Evolutionary conservation across 306 rosid genomes (phyloP), one percentile per base, ranked within the genome.

Genomic region (Ormosia semicastrata): DNA sequence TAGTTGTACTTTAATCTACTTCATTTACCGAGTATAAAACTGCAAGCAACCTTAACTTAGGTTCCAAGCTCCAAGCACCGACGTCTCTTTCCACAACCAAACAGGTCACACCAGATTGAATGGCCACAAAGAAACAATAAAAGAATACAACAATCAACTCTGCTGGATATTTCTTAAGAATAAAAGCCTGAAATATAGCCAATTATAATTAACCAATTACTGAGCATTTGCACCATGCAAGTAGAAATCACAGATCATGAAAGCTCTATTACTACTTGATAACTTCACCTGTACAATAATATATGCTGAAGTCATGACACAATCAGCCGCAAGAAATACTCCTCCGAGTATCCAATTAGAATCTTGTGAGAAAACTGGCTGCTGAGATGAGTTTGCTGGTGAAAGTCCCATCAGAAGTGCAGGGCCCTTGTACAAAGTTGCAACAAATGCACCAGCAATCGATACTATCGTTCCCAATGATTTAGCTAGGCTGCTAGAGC

Each of bases 391-490:
- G 75, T 68, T 53, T 70, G 78, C 79, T 30, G 82, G 59, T 69
- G 91, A 86, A 12, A 80, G 71, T 56, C 83, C 75, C 78, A 7
- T 73, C 36, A 90, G 81, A 89, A 90, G 88, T 30, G 89, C 60
- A 73, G 88, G 91, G 50, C 98, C 98, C 82, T 91, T 92, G 88
- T 93, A 95, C 32, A 91, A 86, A 73, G 97, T 93, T 56, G 85
- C 97, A 66, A 91, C 37, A 73, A 93, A 89, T 69, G 95, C 98
- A 79, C 99, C 99, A 0, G 83, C 57, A 76, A 95, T 88, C 1
- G 98, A 93, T 65, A 91, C 89, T 18, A 87, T 32, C 1, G 97
- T 89, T 84, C 99, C 95, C 52, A 95, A 43, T 24, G 80, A 77
- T 85, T 93, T 95, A 36, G 89, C 98, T 52, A 86, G 58, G 80